Base-by-base conservation (phyloP, 331 rosid species). In the Rhamnella rubrinervis region DNA sequence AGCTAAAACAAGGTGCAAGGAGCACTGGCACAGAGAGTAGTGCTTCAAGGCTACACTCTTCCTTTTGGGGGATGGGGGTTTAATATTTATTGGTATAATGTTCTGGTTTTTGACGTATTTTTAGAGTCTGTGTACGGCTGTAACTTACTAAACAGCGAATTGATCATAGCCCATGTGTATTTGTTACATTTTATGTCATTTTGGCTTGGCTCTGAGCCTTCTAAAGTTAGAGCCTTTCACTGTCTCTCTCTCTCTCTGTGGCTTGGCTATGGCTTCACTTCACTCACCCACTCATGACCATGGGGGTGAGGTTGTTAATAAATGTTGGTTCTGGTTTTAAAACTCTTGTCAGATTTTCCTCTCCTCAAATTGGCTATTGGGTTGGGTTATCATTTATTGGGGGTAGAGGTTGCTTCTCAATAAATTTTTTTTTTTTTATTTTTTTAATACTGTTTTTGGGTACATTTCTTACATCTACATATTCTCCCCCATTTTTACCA, bases 1-100 rank as follows among this genome's bases (percentile, higher is more conserved):
- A 21, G 49, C 61, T 75, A 61, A 49, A 26, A 10, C 61, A 26
- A 70, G 35, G 37, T 65, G 76, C 19, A 66, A 62, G 23, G 55
- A 28, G 51, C 59, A 68, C 50, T 62, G 7, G 26, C 55, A 65
- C 18, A 52, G 71, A 59, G 51, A 6, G 70, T 20, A 55, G 51
- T 3, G 67, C 51, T 15, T 47, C 75, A 75, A 80, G 77, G 66
- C 38, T 46, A 79, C 59, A 62, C 46, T 75, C 84, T 46, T 61
- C 63, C 61, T 82, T 75, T 75, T 72, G 75, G 75, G 74, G 53
- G 14, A 74, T 73, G 74, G 53, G 14, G 55, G 59, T 77, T 72
- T 80, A 31, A 2, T 80, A 76, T 86, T 80, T 83, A 71, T 80
- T 68, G 71, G 71, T 50, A 61, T 71, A 79, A 50, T 61, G 41